Base-by-base conservation (phyloP, 768 basidiomycete genomes). In the Lactifluus hygrophoroides region DNA sequence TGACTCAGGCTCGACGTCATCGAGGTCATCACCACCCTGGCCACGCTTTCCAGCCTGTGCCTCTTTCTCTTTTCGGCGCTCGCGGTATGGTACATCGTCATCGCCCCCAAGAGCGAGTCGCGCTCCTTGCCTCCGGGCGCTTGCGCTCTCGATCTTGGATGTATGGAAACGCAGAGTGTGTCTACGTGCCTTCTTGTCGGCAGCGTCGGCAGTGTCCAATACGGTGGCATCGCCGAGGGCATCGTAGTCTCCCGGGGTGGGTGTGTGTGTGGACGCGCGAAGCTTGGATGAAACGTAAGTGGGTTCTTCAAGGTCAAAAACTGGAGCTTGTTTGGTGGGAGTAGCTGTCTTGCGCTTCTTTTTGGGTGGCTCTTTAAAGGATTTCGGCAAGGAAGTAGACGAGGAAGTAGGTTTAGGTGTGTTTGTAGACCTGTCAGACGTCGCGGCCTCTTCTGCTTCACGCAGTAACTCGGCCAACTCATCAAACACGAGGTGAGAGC, bases 141-240 rank as follows among this genome's bases (percentile, higher is more conserved):
- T 80, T 6, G 90, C 81, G 57, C 85, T 84, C 68, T 90, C 90
- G 66, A 99, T 94, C 69, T 87, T 89, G 54, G 90, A 81, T 5
- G 92, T 93, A 72, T 98, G 90, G 83, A 98, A 99, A 35, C 88
- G 85, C 32, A 98, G 79, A 7, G 89, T 82, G 64, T 87, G 88
- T 64, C 83, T 86, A 56, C 87, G 83, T 3, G 88, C 84, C 19
- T 76, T 80, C 70, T 96, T 96, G 74, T 97, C 95, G 5, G 78
- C 79, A 21, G 85, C 80, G 64, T 97, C 95, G 10, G 82, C 81
- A 34, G 79, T 73, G 57, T 80, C 77, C 17, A 98, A 78, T 16
- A 79, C 69, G 1, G 80, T 81, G 3, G 82, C 76, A 67, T 98
- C 96, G 52, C 94, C 90, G 64, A 81, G 91, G 2, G 81, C 76